Conservation (phyloP, 306 rosid genomes). For the Luffa acutangula region DNA sequence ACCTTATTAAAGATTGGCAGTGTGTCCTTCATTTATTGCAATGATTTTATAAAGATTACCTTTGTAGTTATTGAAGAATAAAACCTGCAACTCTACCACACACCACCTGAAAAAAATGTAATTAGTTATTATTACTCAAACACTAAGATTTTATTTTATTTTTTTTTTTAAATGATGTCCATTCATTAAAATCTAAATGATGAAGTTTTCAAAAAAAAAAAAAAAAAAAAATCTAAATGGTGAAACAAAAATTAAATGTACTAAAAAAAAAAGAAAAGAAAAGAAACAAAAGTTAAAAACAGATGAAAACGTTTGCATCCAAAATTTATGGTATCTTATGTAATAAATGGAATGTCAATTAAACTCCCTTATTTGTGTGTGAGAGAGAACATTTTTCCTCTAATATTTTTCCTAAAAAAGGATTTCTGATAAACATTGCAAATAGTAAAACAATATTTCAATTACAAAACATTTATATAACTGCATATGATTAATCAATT, state of each 20-base stretch:
- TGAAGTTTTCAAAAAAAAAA: too few species aligned
- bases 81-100: slow-evolving; percentile 4
- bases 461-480: not conserved
- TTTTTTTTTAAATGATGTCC: too few species aligned
- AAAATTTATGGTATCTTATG: slow-evolving; percentile 1
- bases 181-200: not conserved
- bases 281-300: not conserved
- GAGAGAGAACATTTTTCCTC: not conserved
- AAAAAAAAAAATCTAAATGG: not conserved
- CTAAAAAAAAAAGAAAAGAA: too few species aligned
- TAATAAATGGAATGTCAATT: not conserved
- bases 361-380: not conserved
- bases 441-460: not conserved
- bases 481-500: too few species aligned
- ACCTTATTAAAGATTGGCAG: slow-evolving; percentile 1
- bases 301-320: not conserved
- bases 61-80: not conserved
- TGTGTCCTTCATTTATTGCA: slow-evolving; percentile 4
- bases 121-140: not conserved
- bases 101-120: not conserved
- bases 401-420: not conserved
- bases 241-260: too few species aligned
- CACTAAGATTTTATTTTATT: not conserved
- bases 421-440: not conserved
- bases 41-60: not conserved